phyloP scores from a whole-genome alignment of 192 early-diverging fungal genomes.

The Entomortierella lignicola region DNA sequence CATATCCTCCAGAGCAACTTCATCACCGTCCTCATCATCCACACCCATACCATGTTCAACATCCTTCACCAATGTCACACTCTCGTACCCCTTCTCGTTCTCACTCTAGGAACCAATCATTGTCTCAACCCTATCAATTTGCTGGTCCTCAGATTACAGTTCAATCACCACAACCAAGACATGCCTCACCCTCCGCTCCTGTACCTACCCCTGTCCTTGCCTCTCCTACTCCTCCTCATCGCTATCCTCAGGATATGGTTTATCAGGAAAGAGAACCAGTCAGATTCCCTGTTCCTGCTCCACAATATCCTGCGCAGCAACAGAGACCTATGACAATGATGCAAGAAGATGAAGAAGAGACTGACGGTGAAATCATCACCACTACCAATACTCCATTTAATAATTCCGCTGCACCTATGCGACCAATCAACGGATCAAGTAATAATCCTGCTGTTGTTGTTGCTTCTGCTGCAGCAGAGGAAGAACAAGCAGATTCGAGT shows the following conservation, averaged over 20 bases:
- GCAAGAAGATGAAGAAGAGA: conserved; percentile 15
- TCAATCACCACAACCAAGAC: conserved; percentile 26
- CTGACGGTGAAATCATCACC: conserved; percentile 14
- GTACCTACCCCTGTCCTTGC: conserved; percentile 1
- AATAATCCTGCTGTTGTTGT: too few relatives aligned
- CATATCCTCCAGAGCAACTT: conserved; percentile 17
- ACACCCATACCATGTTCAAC: conserved; percentile 30
- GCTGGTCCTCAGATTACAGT: conserved; percentile 10
- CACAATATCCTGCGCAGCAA: neutral
- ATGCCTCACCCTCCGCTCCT: conserved; percentile 19
- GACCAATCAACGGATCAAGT: too few relatives aligned
- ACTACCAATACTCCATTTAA: too few relatives aligned
- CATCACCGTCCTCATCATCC: conserved; percentile 33
- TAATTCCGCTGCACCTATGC: too few relatives aligned
- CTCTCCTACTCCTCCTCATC: conserved; percentile 1
- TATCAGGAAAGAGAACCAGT: conserved; percentile 17
- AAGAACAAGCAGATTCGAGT: conserved; percentile 9
- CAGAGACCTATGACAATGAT: too few relatives aligned
- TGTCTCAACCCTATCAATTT: conserved; percentile 7
- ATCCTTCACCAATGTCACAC: conserved; percentile 1
- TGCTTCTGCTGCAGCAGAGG: neutral
- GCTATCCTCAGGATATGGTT: conserved; percentile 16
- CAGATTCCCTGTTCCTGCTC: conserved; percentile 14
- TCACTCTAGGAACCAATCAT: conserved; percentile 31
- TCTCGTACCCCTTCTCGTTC: conserved; percentile 22